A percentile compares a stretch with the other conserved stretches of the same genome.
Conservation (phyloP, 1,284 basidiomycete genomes). For the Exsudoporus floridanus region DNA sequence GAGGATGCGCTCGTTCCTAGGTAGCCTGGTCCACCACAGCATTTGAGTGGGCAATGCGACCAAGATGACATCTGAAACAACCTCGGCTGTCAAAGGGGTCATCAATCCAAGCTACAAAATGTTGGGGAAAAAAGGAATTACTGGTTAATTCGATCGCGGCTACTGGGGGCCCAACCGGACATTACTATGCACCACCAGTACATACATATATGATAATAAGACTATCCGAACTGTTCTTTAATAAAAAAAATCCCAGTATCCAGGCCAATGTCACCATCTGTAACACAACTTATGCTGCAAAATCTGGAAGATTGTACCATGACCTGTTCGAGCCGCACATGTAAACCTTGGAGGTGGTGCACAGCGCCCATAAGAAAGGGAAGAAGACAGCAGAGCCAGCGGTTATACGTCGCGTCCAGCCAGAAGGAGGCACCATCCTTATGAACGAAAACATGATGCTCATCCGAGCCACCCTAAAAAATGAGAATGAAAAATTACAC, state of each 20-base stretch:
- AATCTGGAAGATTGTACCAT: constrained; percentile 8
- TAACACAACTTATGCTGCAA: too few species aligned
- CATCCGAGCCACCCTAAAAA: constrained; percentile 15
- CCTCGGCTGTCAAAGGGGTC: constrained; percentile 6
- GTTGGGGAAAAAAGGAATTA: not conserved
- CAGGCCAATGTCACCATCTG: too few species aligned
- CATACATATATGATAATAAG: too few species aligned
- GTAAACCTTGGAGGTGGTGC: constrained; percentile 10
- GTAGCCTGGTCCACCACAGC: constrained; percentile 8
- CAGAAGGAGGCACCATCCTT: constrained; percentile 1
- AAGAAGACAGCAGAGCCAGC: constrained; percentile 4
- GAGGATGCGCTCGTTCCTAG: constrained; percentile 13
- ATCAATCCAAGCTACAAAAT: constrained; percentile 3
- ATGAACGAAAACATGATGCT: constrained; percentile 20
- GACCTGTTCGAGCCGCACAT: constrained; percentile 8
- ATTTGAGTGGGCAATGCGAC: constrained; percentile 16
- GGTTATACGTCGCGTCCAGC: constrained; percentile 2
- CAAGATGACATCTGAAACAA: constrained; percentile 16
- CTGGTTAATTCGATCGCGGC: constrained; percentile 14
- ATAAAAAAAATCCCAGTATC: too few species aligned
- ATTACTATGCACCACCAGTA: too few species aligned
- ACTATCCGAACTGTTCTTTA: too few species aligned
- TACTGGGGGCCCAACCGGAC: constrained; percentile 7
- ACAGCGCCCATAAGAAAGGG: constrained; percentile 8
- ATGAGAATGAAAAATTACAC: not conserved